Evolutionary conservation across 2,329 filamentous ascomycete genomes (phyloP).

Genomic region (Fusarium palustre): DNA sequence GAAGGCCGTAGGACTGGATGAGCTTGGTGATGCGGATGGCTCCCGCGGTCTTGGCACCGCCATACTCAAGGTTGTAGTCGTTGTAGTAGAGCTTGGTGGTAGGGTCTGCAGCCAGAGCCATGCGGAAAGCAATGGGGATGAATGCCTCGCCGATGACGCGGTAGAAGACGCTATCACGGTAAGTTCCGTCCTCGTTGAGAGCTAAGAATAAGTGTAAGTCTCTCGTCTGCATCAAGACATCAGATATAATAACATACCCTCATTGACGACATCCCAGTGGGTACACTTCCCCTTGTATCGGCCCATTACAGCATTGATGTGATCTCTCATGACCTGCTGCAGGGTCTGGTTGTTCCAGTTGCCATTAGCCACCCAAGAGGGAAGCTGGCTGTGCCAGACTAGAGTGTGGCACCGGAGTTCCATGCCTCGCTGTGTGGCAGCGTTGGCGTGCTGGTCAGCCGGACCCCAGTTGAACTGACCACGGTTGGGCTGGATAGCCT

Average conservation of each 20-base stretch:
- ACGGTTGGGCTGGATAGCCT: conserved; percentile 16
- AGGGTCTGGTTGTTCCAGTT: conserved; percentile 29
- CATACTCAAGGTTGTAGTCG: conserved; percentile 29
- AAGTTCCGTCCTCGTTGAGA: conserved; percentile 23
- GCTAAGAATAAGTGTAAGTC: background rate
- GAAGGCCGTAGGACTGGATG: conserved; percentile 17
- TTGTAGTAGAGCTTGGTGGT: conserved; percentile 28
- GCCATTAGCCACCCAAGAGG: conserved; percentile 11
- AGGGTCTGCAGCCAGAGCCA: conserved; percentile 20
- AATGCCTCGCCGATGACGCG: conserved; percentile 20
- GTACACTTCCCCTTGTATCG: conserved; percentile 25
- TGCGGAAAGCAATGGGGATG: conserved; percentile 28
- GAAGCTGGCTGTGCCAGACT: conserved; percentile 26
- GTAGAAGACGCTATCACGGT: conserved; percentile 20
- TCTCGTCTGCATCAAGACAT: fast-evolving
- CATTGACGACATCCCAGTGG: conserved; percentile 27
- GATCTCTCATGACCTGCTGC: conserved; percentile 17
- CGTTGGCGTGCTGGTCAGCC: conserved; percentile 16
- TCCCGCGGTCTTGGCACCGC: conserved; percentile 8
- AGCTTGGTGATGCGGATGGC: conserved; percentile 22
- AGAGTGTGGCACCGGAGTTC: conserved; percentile 19
- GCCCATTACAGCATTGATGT: conserved; percentile 21
- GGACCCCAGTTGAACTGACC: conserved; percentile 24
- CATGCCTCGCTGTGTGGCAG: background rate
- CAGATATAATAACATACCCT: background rate